These are phyloP conservation scores for Sporisorium graminicola DNA, from an alignment of 1,284 basidiomycete species.

Conservation along the genomic window DNA sequence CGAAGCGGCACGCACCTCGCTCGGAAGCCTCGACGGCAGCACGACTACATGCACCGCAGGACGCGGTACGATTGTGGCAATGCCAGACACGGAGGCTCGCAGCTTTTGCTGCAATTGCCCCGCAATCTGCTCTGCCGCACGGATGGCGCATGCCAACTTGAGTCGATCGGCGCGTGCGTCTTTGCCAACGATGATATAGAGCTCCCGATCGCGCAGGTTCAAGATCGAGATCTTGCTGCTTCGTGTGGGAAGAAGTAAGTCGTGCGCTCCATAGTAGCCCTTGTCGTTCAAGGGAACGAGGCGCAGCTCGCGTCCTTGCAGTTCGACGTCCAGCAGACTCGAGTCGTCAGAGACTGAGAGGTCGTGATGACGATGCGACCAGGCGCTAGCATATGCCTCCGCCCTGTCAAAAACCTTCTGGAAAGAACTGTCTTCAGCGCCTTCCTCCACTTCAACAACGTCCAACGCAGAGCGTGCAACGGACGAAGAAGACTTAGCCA, in stretches of 20 bases:
- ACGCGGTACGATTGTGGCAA: constrained; percentile 26
- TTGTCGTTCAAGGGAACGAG: constrained; percentile 18
- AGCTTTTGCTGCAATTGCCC: constrained; percentile 16
- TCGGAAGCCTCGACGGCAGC: constrained; percentile 52
- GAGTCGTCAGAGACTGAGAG: constrained; percentile 18
- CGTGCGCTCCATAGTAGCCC: constrained; percentile 36
- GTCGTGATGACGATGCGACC: constrained; percentile 38
- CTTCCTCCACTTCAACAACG: constrained; percentile 59
- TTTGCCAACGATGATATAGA: constrained; percentile 58
- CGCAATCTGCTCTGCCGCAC: constrained; percentile 45
- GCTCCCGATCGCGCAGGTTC: constrained; percentile 46
- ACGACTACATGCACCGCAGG: constrained; percentile 60
- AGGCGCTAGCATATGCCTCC: constrained; percentile 49
- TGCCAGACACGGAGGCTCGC: constrained; percentile 4
- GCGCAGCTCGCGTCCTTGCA: constrained; percentile 25
- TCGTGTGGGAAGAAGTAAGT: constrained; percentile 35
- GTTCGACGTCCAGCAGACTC: constrained; percentile 29
- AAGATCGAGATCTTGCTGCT: constrained; percentile 48
- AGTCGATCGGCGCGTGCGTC: constrained; percentile 46
- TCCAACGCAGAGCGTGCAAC: constrained; percentile 18
- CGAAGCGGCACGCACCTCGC: constrained; percentile 47
- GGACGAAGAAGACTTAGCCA: constrained; percentile 33
- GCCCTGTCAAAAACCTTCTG: constrained; percentile 51
- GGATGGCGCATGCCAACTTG: constrained; percentile 39
- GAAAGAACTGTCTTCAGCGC: constrained; percentile 56